Percentiles rank a stretch among this genome's conserved stretches.
phyloP scores from a whole-genome alignment of 1,284 basidiomycete species.

The Rhizopogon hawkerae region DNA sequence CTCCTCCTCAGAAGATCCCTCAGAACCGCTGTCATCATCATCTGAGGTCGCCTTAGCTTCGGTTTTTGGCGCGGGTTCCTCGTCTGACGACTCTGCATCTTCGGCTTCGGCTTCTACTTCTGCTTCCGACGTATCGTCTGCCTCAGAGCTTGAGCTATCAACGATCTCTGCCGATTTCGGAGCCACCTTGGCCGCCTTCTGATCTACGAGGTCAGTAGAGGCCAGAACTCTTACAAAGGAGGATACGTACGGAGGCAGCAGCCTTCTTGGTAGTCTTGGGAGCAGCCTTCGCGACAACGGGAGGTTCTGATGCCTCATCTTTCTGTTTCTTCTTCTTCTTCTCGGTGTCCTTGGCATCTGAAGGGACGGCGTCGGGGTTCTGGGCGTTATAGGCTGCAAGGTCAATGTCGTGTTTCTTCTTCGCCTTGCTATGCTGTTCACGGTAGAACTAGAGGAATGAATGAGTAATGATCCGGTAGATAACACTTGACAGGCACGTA shows the following conservation, averaged over 20 bases:
- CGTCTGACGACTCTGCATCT: background rate
- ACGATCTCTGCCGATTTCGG: conserved; percentile 16
- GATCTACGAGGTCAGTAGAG: conserved; percentile 10
- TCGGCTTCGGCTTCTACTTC: background rate
- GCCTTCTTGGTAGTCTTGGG: conserved; percentile 2
- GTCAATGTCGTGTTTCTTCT: conserved; percentile 41
- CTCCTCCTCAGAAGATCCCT: conserved; percentile 20
- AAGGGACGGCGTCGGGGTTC: conserved; percentile 35
- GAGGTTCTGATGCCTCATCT: background rate
- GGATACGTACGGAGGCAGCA: conserved; percentile 9
- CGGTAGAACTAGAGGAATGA: conserved; percentile 18
- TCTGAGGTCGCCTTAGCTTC: background rate
- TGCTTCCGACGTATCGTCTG: conserved; percentile 12
- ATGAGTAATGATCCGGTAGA: conserved; percentile 9
- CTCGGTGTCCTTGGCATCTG: conserved; percentile 27
- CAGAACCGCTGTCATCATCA: background rate
- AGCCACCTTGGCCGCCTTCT: conserved; percentile 20
- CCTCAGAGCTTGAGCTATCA: conserved; percentile 1
- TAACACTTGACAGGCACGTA: conserved; percentile 27
- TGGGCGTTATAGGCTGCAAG: conserved; percentile 46
- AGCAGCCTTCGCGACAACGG: conserved; percentile 18
- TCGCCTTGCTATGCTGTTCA: conserved; percentile 31
- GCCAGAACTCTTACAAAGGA: conserved; percentile 7
- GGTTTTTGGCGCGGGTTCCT: background rate
- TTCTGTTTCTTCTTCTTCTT: conserved; percentile 15